A percentile compares a stretch with the other conserved stretches of the same genome.
Conservation (phyloP, 768 basidiomycete genomes). For the Suillus spraguei region DNA sequence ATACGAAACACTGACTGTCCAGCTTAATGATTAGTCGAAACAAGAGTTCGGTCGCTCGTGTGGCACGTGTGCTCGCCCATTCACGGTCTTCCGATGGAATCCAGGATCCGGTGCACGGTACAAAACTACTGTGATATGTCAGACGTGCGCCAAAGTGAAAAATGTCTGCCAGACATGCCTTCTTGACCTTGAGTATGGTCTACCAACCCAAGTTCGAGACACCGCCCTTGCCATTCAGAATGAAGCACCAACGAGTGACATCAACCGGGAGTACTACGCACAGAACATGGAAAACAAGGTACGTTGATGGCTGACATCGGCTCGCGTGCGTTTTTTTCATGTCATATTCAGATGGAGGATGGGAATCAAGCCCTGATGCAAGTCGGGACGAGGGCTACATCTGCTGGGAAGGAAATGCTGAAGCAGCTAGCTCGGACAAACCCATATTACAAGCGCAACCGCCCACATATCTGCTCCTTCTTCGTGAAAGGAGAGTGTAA, state of each 20-base stretch:
- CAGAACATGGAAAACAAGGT: conserved; percentile 91
- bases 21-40: conserved; percentile 68
- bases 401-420: conserved; percentile 95
- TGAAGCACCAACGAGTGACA: conserved; percentile 93
- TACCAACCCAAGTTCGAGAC: conserved; percentile 97
- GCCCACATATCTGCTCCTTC: conserved; percentile 93
- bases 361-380: conserved; percentile 65
- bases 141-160: conserved; percentile 95
- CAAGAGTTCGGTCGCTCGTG: conserved; percentile 96
- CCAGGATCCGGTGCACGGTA: conserved; percentile 91
- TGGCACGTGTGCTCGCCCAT: conserved; percentile 95
- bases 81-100: conserved; percentile 98
- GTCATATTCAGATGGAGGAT: conserved; percentile 58
- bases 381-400: conserved; percentile 56
- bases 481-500: conserved; percentile 95
- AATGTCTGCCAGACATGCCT: conserved; percentile 98
- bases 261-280: conserved; percentile 94
- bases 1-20: conserved; percentile 9
- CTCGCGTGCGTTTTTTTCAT: neutral
- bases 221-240: conserved; percentile 86
- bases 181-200: conserved; percentile 92
- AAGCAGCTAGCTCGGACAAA: conserved; percentile 94
- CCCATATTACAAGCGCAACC: conserved; percentile 96
- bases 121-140: conserved; percentile 97
- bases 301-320: conserved; percentile 6